Evolutionary conservation across 139 green algal species (phyloP), one percentile per base, ranked within the genome.

Genomic region (Picochlorum sp.): DNA sequence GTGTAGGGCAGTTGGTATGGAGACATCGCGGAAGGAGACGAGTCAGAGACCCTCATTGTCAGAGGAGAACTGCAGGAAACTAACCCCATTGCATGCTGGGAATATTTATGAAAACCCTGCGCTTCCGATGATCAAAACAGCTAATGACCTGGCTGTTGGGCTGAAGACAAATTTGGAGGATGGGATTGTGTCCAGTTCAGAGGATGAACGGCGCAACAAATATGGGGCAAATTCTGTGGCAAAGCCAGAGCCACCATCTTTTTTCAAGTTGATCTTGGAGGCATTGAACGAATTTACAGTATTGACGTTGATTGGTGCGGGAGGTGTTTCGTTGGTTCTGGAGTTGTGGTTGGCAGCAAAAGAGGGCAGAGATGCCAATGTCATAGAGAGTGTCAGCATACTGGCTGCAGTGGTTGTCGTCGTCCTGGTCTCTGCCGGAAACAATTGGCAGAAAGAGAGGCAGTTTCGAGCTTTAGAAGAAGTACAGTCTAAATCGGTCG

Each of bases 391-490:
- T 4, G 59, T 71, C 1, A 81, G 82, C 41, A 95, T 95, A 56
- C 72, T 95, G 47, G 77, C 72, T 13, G 79, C 81, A 14, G 87
- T 91, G 23, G 73, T 60, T 3, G 81, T 95, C 28, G 86, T 92
- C 23, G 79, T 85, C 18, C 45, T 74, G 23, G 85, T 94, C 1
- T 85, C 76, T 9, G 83, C 86, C 2, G 72, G 73, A 4, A 93
- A 92, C 45, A 88, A 95, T 76, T 95, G 88, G 69, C 77, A 90
- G 60, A 92, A 94, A 78, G 87, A 96, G 63, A 60, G 64, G 45
- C 88, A 95, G 77, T 96, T 95, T 68, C 60, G 80, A n/a, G 68
- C 81, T 65, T 81, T 96, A 34, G 87, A 83, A 67, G 70, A 73
- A 18, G 80, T 84, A 18, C 28, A 21, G 15, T 67, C 80, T 16